Conservation (phyloP, 78 protist species). For the Dictyostelium citrinum region DNA sequence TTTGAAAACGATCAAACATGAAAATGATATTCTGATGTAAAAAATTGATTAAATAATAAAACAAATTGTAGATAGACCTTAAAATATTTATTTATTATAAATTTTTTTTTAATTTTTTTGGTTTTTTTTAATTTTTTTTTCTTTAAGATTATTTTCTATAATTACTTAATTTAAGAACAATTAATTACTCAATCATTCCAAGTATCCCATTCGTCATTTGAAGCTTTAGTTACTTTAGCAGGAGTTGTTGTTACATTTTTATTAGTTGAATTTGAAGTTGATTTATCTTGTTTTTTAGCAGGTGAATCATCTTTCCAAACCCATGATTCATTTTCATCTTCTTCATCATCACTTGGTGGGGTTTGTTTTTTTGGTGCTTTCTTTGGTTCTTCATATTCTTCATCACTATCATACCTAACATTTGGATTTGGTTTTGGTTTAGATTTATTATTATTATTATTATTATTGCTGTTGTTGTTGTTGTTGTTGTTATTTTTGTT, state of each 20-base stretch:
- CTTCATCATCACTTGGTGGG: constrained; percentile 13
- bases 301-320: constrained; percentile 48
- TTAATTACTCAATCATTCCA: constrained; percentile 8
- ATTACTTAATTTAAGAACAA: background rate
- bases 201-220: background rate
- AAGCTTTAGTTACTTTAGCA: background rate
- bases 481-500: background rate
- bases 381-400: background rate
- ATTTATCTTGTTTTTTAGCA: background rate
- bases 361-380: background rate
- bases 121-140: background rate
- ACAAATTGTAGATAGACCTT: too few species aligned
- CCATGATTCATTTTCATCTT: constrained; percentile 20
- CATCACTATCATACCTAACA: background rate
- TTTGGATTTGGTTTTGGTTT: background rate
- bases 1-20: too few species aligned
- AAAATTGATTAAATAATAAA: too few species aligned
- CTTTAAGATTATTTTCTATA: background rate
- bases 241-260: constrained; percentile 6
- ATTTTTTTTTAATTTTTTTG: background rate
- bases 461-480: background rate
- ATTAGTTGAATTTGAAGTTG: background rate
- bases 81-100: too few species aligned
- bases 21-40: too few species aligned
- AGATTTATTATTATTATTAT: background rate